Conservation (phyloP, 495 filamentous ascomycete species). For the Xylaria flabelliformis region DNA sequence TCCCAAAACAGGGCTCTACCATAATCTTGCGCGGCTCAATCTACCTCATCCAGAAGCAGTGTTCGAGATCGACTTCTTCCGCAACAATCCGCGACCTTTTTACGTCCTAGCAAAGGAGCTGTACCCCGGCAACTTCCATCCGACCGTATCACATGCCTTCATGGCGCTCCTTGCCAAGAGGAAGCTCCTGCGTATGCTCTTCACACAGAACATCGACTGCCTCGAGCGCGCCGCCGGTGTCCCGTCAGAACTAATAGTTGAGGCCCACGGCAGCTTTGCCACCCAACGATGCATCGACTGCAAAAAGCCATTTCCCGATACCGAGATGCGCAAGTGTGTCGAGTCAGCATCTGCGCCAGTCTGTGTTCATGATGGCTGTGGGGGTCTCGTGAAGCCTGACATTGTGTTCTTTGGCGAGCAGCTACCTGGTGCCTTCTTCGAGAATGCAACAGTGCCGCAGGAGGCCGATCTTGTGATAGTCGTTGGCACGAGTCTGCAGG, state of each 20-base stretch:
- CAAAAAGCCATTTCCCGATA: slow-evolving; percentile 69
- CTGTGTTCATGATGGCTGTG: slow-evolving; percentile 66
- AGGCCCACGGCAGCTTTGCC: slow-evolving; percentile 96
- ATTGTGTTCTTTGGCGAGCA: slow-evolving; percentile 92
- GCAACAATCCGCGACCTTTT: slow-evolving; percentile 83
- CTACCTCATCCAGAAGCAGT: slow-evolving; percentile 79
- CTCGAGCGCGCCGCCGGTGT: slow-evolving; percentile 89
- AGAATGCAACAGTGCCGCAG: slow-evolving; percentile 58
- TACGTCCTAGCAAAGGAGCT: slow-evolving; percentile 90
- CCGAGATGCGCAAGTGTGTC: slow-evolving; percentile 73
- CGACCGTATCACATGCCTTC: slow-evolving; percentile 73
- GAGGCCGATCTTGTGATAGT: slow-evolving; percentile 83
- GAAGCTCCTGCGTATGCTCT: slow-evolving; percentile 79
- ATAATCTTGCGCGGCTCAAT: slow-evolving; percentile 83
- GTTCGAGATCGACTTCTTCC: slow-evolving; percentile 90
- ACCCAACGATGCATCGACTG: slow-evolving; percentile 90
- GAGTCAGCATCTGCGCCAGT: slow-evolving; percentile 66
- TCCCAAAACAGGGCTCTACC: slow-evolving; percentile 76
- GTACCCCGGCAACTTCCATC: slow-evolving; percentile 88
- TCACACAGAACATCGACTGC: slow-evolving; percentile 98
- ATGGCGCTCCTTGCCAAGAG: slow-evolving; percentile 75
- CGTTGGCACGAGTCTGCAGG: slow-evolving; percentile 88
- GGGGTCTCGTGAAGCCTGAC: slow-evolving; percentile 90
- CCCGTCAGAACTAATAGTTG: slow-evolving; percentile 78
- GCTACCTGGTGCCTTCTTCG: slow-evolving; percentile 73